Evolutionary conservation across 768 basidiomycete genomes (phyloP).

Genomic region (Lentinula boryana): DNA sequence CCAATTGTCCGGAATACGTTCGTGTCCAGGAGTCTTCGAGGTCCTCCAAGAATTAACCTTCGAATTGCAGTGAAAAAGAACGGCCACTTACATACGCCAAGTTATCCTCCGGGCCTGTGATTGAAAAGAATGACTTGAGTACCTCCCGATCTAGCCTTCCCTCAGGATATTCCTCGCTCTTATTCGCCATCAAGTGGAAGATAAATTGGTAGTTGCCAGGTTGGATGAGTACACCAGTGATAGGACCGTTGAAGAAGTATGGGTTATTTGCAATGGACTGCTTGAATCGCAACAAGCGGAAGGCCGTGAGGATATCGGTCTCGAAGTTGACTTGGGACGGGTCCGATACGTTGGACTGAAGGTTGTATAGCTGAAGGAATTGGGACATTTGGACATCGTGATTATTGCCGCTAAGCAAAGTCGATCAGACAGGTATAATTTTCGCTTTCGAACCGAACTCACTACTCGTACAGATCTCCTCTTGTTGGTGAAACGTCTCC

Average conservation of each 20-base stretch:
- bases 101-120: not conserved
- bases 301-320: not conserved
- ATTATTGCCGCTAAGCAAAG: not conserved
- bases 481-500: not conserved
- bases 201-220: not conserved
- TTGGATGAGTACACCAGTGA: not conserved
- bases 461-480: not conserved
- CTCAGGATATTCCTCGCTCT: slow-evolving; percentile 1
- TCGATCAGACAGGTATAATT: too few relatives aligned
- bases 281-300: not conserved
- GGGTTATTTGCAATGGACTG: slow-evolving; percentile 2
- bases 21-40: not conserved
- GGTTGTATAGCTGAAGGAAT: not conserved
- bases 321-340: not conserved
- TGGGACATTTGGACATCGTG: not conserved
- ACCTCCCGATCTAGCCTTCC: not conserved
- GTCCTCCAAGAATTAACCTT: not conserved
- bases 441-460: not conserved
- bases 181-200: slow-evolving; percentile 4
- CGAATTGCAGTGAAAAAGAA: too few relatives aligned
- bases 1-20: slow-evolving; percentile 6
- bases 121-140: slow-evolving; percentile 3
- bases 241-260: not conserved
- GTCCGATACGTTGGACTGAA: not conserved
- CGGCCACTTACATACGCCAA: not conserved